phyloP scores from a whole-genome alignment of 768 basidiomycete genomes.

The Floccularia luteovirens region DNA sequence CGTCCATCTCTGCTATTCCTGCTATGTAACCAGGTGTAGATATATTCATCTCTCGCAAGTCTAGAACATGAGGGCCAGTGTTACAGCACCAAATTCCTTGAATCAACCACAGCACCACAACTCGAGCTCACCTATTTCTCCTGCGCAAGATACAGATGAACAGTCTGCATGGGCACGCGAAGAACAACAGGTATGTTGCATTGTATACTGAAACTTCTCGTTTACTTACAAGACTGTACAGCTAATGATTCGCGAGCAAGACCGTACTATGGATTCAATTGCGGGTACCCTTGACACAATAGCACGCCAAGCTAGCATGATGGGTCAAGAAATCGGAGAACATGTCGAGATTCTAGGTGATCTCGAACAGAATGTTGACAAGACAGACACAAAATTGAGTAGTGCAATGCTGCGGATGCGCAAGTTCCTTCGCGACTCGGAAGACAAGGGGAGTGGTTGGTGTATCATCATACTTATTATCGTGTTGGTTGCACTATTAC shows the following conservation, averaged over 20 bases:
- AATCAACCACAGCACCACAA: conserved; percentile 11
- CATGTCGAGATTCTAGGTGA: conserved; percentile 91
- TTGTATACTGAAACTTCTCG: neutral
- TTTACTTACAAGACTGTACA: conserved; percentile 18
- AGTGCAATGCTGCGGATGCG: conserved; percentile 64
- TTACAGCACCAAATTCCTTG: conserved; percentile 21
- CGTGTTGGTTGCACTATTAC: conserved; percentile 66
- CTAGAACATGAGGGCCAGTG: conserved; percentile 70
- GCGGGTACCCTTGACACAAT: conserved; percentile 80
- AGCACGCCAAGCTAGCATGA: conserved; percentile 86
- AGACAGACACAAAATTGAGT: conserved; percentile 55
- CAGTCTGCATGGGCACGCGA: conserved; percentile 78
- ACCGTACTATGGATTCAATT: conserved; percentile 82
- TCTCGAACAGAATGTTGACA: conserved; percentile 66
- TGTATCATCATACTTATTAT: conserved; percentile 82
- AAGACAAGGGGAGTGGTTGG: conserved; percentile 89
- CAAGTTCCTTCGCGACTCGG: conserved; percentile 79
- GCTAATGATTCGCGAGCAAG: conserved; percentile 87
- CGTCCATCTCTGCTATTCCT: conserved; percentile 18
- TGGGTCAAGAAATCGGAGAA: conserved; percentile 88
- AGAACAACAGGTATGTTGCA: conserved; percentile 67
- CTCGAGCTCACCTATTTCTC: conserved; percentile 14
- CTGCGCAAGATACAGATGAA: conserved; percentile 41
- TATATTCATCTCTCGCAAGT: conserved; percentile 28
- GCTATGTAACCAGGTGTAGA: conserved; percentile 14